Percentiles rank a stretch among this genome's conserved stretches.
Conservation (phyloP, 2,329 filamentous ascomycete genomes). For the Monosporascus sp. region DNA sequence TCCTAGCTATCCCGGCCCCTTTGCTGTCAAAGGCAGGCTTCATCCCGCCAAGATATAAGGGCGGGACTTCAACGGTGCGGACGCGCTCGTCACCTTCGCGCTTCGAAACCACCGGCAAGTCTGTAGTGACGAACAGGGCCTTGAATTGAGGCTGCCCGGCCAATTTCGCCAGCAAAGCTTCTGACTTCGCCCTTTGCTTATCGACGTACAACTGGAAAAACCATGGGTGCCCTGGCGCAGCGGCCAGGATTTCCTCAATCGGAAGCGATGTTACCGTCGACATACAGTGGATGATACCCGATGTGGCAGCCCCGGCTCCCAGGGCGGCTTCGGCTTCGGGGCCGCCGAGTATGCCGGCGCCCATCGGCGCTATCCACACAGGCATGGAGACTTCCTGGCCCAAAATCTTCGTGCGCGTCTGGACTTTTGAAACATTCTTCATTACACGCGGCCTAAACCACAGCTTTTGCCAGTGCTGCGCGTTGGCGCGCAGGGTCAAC, state of each 20-base stretch:
- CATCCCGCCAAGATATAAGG: slow-evolving; percentile 45
- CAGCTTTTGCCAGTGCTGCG: slow-evolving; percentile 1
- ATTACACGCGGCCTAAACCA: slow-evolving; percentile 6
- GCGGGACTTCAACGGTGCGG: slow-evolving; percentile 40
- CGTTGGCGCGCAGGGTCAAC: slow-evolving; percentile 3
- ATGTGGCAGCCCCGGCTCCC: slow-evolving; percentile 1
- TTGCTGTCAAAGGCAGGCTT: slow-evolving; percentile 45
- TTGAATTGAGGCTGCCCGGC: not conserved
- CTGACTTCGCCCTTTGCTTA: slow-evolving; percentile 5
- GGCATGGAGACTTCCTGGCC: slow-evolving; percentile 5
- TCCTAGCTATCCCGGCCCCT: slow-evolving; percentile 49
- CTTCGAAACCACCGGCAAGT: slow-evolving; percentile 53
- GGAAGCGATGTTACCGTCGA: slow-evolving; percentile 6
- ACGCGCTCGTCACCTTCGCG: slow-evolving; percentile 43
- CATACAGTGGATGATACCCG: slow-evolving; percentile 6
- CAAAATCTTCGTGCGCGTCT: slow-evolving; percentile 2
- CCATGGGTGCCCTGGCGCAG: slow-evolving; percentile 2
- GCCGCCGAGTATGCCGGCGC: slow-evolving; percentile 5
- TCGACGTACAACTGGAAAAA: slow-evolving; percentile 12
- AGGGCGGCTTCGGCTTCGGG: slow-evolving; percentile 5
- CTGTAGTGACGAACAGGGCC: slow-evolving; percentile 54
- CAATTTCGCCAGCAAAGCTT: slow-evolving; percentile 1
- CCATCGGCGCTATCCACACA: slow-evolving; percentile 7
- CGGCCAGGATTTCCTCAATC: not conserved
- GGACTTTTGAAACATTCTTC: slow-evolving; percentile 1